A percentile compares a stretch with the other conserved stretches of the same genome.
phyloP scores from a whole-genome alignment of 2,329 filamentous ascomycete genomes.

The Verticillium longisporum region DNA sequence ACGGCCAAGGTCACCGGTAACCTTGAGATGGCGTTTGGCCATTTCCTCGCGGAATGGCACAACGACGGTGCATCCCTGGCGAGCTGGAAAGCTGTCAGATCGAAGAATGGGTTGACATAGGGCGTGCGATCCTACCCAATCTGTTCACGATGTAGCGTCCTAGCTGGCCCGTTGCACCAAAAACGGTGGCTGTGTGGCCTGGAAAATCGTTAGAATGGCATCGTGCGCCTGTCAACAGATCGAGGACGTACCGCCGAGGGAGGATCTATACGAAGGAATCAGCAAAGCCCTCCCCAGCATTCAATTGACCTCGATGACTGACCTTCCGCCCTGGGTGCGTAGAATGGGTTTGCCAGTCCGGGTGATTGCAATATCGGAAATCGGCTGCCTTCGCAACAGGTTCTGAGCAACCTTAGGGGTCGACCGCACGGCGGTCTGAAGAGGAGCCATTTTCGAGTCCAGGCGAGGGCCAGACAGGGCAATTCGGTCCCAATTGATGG shows the following conservation, averaged over 20 bases:
- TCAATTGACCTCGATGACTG: constrained; percentile 28
- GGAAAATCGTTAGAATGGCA: constrained; percentile 18
- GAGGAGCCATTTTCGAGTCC: constrained; percentile 43
- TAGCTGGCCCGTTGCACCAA: constrained; percentile 92
- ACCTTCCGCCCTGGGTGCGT: constrained; percentile 85
- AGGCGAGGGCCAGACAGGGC: constrained; percentile 3
- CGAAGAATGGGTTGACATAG: not conserved
- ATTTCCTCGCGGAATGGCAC: constrained; percentile 95
- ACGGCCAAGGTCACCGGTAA: constrained; percentile 87
- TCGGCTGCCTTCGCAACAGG: constrained; percentile 41
- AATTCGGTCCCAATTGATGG: constrained; percentile 14
- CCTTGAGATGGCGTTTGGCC: constrained; percentile 93
- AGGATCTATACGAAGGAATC: constrained; percentile 51
- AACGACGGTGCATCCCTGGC: constrained; percentile 89
- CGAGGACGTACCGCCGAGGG: constrained; percentile 66
- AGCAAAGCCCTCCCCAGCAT: constrained; percentile 14
- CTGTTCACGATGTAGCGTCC: constrained; percentile 97
- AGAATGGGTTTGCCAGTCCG: constrained; percentile 94
- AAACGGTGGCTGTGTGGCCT: constrained; percentile 96
- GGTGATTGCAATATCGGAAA: constrained; percentile 86
- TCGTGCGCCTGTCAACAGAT: not conserved
- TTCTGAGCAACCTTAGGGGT: constrained; percentile 39
- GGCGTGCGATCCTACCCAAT: constrained; percentile 51
- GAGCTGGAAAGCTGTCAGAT: constrained; percentile 48
- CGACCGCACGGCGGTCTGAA: constrained; percentile 50